Base-by-base conservation (phyloP, 1,284 basidiomycete species). In the Naganishia liquefaciens region DNA sequence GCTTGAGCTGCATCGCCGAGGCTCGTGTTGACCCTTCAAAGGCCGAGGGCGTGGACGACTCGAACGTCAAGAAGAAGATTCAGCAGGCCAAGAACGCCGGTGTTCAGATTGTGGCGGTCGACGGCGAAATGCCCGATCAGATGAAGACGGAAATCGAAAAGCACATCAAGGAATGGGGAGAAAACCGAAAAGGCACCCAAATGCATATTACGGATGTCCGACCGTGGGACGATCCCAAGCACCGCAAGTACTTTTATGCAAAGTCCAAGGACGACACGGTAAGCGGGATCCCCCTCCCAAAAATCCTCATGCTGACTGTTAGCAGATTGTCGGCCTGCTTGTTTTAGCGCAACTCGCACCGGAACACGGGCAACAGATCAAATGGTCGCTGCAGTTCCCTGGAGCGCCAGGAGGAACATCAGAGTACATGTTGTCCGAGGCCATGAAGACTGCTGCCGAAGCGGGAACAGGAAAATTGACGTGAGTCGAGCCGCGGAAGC, bases 361-460 rank as follows among this genome's bases (percentile, higher is more conserved):
- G 4, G 72, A 76, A 63, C 77, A 83, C 64, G 84, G 84, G 5
- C 82, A 80, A 74, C 84, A 86, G 72, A 81, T 85, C 74, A 86
- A 86, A 73, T 86, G 83, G 82, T 81, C 83, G 2, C 77, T 85
- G 46, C 82, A 83, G 70, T 86, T 85, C 77, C 83, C 84, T 10
- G 79, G 77, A 37, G 81, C 83, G 7, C 82, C 83, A n/a, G 75
- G 78, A 37, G 84, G 84, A 62, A 80, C 83, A 19, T 79, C 78
- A 58, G 80, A 81, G 76, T 77, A 82, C 68, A 81, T 83, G 64
- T 77, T 85, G 54, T 69, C 81, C 47, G 73, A 80, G 46, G 84
- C 84, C 11, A 79, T 85, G 68, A 78, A 81, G 63, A 76, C 80
- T 65, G 74, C 82, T 30, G 77, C 78, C 17, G 78, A 80, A 57